A percentile compares a stretch with the other conserved stretches of the same genome.
Conservation (phyloP, 768 basidiomycete species). For the Rossbeevera mucosa region DNA sequence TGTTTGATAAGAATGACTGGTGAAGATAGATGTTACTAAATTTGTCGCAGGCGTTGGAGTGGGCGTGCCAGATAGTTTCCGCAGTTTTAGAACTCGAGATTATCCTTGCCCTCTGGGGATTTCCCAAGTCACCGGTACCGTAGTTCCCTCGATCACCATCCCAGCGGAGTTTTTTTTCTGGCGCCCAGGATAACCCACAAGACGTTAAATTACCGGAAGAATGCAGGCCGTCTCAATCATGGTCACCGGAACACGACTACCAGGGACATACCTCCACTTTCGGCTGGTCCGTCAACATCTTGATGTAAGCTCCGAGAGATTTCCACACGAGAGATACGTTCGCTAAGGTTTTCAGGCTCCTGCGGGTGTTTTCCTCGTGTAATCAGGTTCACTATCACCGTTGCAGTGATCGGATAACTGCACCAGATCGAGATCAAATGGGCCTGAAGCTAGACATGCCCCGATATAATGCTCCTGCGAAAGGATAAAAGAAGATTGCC, state of each 20-base stretch:
- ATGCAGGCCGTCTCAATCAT: slow-evolving; percentile 5
- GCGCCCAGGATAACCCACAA: neutral
- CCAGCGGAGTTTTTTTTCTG: slow-evolving; percentile 9
- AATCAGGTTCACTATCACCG: neutral
- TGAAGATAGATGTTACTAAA: slow-evolving; percentile 10
- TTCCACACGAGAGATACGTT: neutral
- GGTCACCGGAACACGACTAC: slow-evolving; percentile 6
- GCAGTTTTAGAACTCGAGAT: slow-evolving; percentile 7
- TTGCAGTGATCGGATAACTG: neutral
- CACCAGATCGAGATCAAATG: slow-evolving; percentile 5
- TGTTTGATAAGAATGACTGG: neutral
- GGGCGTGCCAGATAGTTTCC: neutral
- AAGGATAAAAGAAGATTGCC: neutral
- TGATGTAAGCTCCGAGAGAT: neutral
- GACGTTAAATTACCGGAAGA: slow-evolving; percentile 13
- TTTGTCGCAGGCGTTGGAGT: slow-evolving; percentile 5
- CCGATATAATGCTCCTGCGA: neutral
- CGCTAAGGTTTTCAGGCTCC: slow-evolving; percentile 1
- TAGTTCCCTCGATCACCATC: slow-evolving; percentile 10
- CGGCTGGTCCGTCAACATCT: slow-evolving; percentile 1
- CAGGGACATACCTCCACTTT: slow-evolving; percentile 2
- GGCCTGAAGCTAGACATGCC: neutral
- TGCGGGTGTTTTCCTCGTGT: slow-evolving; percentile 10
- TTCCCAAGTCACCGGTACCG: slow-evolving; percentile 18
- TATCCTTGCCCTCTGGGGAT: slow-evolving; percentile 13